Conservation (phyloP, 345 rosid species). For the Carallia brachiata region DNA sequence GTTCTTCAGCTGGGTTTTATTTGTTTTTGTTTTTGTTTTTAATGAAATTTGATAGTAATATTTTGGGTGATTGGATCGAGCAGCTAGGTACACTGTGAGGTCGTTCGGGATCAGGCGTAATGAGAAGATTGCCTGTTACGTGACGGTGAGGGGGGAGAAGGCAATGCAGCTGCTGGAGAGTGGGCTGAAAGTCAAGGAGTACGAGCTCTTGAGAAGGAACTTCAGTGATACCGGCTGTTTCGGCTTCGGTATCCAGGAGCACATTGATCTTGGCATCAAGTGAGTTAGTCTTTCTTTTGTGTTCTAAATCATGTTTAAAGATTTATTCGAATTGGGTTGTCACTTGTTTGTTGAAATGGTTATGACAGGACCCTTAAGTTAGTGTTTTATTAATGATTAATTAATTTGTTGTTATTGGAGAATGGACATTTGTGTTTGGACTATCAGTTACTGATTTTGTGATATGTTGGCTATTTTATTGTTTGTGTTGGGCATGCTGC, state of each 20-base stretch:
- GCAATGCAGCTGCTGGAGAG: constrained; percentile 35
- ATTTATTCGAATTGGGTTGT: background rate
- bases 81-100: constrained; percentile 90
- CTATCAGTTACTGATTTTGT: too few species aligned
- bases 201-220: constrained; percentile 76
- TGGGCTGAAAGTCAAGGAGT: constrained; percentile 92
- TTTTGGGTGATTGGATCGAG: background rate
- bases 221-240: constrained; percentile 95
- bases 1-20: background rate
- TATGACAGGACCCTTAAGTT: background rate
- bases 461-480: too few species aligned
- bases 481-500: too few species aligned
- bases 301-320: background rate
- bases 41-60: background rate
- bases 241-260: constrained; percentile 92
- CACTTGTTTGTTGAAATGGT: background rate
- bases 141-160: constrained; percentile 85
- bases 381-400: too few species aligned
- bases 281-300: constrained; percentile 23
- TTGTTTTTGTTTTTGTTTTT: background rate
- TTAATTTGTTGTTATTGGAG: too few species aligned
- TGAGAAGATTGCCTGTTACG: constrained; percentile 88
- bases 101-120: constrained; percentile 89
- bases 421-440: too few species aligned
- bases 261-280: constrained; percentile 97